phyloP scores from a whole-genome alignment of 352 stramenopile genomes.

The Pilasporangium apinafurcum region DNA sequence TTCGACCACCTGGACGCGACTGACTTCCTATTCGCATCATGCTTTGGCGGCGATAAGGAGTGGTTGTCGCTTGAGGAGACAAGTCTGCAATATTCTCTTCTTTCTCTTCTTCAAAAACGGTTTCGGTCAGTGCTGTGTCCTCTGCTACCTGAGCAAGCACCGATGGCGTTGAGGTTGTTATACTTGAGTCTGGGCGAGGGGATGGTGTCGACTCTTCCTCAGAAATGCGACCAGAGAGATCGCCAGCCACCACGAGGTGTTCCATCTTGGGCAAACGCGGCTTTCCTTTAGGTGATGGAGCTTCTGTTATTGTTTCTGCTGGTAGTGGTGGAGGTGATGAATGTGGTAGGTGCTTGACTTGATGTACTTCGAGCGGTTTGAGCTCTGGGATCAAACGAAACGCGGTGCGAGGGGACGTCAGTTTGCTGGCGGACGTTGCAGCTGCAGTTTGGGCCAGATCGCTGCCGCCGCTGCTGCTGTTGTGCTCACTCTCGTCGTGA shows the following conservation, averaged over 20 bases:
- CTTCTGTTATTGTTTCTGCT: not conserved
- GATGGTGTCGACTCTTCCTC: no score
- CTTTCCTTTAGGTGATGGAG: no score
- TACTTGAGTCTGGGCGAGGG: no score
- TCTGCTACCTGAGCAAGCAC: no score
- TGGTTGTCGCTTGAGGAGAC: not conserved
- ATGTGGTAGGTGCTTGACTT: constrained; percentile 1
- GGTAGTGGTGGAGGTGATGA: not conserved
- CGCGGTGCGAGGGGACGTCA: not conserved
- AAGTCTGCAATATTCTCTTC: not conserved
- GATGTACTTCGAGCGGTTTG: not conserved
- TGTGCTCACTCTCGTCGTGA: constrained; percentile 3
- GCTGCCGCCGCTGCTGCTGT: not conserved
- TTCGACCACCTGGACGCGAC: no score
- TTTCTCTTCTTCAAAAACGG: not conserved
- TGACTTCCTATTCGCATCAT: constrained; percentile 4
- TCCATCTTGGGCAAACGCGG: not conserved
- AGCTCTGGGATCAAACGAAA: constrained; percentile 2
- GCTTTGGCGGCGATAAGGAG: constrained; percentile 5
- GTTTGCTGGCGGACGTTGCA: not conserved
- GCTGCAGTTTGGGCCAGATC: not conserved
- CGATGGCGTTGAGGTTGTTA: no score
- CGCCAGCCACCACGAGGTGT: no score
- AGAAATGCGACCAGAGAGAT: no score
- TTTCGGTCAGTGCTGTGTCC: no score